Evolutionary conservation across 2,329 filamentous ascomycete species (phyloP).

Genomic region (Hypoxylon sp.): DNA sequence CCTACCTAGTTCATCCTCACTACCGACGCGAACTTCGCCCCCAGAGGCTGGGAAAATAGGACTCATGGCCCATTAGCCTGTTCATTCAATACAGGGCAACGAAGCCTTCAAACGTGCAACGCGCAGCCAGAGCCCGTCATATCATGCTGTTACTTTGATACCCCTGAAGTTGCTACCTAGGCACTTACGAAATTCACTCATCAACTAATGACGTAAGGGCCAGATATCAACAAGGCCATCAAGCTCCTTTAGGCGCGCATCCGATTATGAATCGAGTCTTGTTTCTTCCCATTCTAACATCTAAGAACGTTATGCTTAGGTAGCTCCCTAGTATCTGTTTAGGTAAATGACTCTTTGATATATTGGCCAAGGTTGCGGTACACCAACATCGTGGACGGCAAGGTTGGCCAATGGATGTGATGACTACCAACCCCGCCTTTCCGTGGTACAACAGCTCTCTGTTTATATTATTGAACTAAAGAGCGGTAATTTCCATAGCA

Average conservation of each 20-base stretch:
- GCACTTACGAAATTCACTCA: slow-evolving; percentile 4
- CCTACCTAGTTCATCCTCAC: slow-evolving; percentile 4
- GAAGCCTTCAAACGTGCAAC: slow-evolving; percentile 8
- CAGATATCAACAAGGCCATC: slow-evolving; percentile 11
- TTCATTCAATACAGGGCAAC: neutral
- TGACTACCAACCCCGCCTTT: slow-evolving; percentile 24
- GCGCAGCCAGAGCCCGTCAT: slow-evolving; percentile 15
- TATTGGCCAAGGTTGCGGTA: slow-evolving; percentile 3
- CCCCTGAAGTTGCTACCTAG: neutral
- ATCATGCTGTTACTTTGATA: slow-evolving; percentile 5
- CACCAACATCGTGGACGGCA: slow-evolving; percentile 5
- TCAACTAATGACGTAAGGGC: slow-evolving; percentile 17
- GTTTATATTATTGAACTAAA: too few species aligned
- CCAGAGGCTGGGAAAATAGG: neutral
- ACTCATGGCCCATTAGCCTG: neutral
- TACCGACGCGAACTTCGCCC: slow-evolving; percentile 18
- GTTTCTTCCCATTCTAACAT: neutral
- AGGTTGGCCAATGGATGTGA: slow-evolving; percentile 15
- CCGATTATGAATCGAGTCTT: too few species aligned
- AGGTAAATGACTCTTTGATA: slow-evolving; percentile 3
- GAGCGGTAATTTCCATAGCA: slow-evolving; percentile 6
- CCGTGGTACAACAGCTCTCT: slow-evolving; percentile 4
- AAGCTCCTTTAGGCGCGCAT: neutral
- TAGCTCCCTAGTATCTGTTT: neutral
- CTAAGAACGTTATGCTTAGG: neutral